Percentiles rank a stretch among this genome's conserved stretches.
Evolutionary conservation across 1,139 yeast genomes (phyloP).

Genomic region (Candida buenavistaensis): DNA sequence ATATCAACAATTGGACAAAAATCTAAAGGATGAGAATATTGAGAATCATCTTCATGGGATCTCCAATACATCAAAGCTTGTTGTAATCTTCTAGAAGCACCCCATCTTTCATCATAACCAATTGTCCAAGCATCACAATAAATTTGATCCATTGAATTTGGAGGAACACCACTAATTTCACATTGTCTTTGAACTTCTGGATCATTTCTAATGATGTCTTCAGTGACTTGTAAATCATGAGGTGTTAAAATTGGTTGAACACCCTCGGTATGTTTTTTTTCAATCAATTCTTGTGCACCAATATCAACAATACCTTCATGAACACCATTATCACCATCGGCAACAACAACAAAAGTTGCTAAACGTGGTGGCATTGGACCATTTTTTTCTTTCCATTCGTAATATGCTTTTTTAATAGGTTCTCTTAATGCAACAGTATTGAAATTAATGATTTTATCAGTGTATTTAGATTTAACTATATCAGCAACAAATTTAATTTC

Average conservation of each 20-base stretch:
- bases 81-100: slow-evolving; percentile 70
- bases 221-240: slow-evolving; percentile 63
- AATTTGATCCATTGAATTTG: slow-evolving; percentile 63
- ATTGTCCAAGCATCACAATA: slow-evolving; percentile 88
- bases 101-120: slow-evolving; percentile 85
- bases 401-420: slow-evolving; percentile 62
- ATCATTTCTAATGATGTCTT: slow-evolving; percentile 63
- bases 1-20: slow-evolving; percentile 82
- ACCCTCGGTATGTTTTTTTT: slow-evolving; percentile 52
- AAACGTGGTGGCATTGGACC: slow-evolving; percentile 68
- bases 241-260: slow-evolving; percentile 77
- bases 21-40: slow-evolving; percentile 80
- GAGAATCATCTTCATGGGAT: slow-evolving; percentile 76
- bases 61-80: slow-evolving; percentile 82
- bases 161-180: slow-evolving; percentile 65
- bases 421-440: slow-evolving; percentile 72
- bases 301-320: slow-evolving; percentile 72
- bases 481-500: slow-evolving; percentile 47
- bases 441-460: slow-evolving; percentile 52
- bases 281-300: slow-evolving; percentile 44
- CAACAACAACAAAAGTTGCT: slow-evolving; percentile 65
- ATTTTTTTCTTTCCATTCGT: slow-evolving; percentile 62
- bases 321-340: slow-evolving; percentile 58
- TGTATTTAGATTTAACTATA: slow-evolving; percentile 34
- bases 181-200: slow-evolving; percentile 75